A percentile compares a stretch with the other conserved stretches of the same genome.
Evolutionary conservation across 306 rosid genomes (phyloP).

Genomic region (Senna siamea): DNA sequence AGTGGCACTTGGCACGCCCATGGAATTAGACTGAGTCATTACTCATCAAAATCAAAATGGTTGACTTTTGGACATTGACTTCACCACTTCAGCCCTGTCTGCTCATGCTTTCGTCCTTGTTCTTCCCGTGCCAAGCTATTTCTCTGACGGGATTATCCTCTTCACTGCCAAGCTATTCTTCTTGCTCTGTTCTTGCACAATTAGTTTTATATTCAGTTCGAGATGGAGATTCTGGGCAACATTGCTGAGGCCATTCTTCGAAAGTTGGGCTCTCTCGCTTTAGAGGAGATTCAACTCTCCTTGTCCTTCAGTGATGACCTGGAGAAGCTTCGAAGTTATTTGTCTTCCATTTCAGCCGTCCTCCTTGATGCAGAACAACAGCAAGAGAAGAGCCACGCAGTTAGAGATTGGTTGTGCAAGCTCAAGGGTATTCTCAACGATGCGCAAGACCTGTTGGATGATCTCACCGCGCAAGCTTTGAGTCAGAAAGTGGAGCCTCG

Average conservation of each 20-base stretch:
- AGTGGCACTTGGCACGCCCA: too few relatives aligned
- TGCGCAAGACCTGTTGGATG: constrained; percentile 42
- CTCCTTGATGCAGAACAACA: constrained; percentile 39
- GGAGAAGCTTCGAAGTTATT: neutral
- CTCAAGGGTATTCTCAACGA: constrained; percentile 32
- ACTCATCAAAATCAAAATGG: too few relatives aligned
- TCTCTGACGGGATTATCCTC: too few relatives aligned
- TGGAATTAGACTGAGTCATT: too few relatives aligned
- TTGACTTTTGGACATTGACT: too few relatives aligned
- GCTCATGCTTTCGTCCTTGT: too few relatives aligned
- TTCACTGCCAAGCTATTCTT: too few relatives aligned
- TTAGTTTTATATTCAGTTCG: too few relatives aligned
- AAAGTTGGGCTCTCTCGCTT: constrained; percentile 6
- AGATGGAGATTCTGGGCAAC: constrained; percentile 8
- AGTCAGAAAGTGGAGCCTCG: constrained; percentile 20
- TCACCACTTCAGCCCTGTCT: too few relatives aligned
- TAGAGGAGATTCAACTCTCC: constrained; percentile 1
- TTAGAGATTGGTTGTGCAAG: constrained; percentile 35
- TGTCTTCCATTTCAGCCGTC: constrained; percentile 21
- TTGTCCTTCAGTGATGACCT: constrained; percentile 27
- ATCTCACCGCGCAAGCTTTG: constrained; percentile 31
- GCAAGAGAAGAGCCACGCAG: constrained; percentile 14
- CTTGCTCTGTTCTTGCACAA: too few relatives aligned
- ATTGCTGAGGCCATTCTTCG: neutral
- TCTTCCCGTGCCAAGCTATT: too few relatives aligned